Conservation (phyloP, 768 basidiomycete genomes). For the Psilocybe cubensis region DNA sequence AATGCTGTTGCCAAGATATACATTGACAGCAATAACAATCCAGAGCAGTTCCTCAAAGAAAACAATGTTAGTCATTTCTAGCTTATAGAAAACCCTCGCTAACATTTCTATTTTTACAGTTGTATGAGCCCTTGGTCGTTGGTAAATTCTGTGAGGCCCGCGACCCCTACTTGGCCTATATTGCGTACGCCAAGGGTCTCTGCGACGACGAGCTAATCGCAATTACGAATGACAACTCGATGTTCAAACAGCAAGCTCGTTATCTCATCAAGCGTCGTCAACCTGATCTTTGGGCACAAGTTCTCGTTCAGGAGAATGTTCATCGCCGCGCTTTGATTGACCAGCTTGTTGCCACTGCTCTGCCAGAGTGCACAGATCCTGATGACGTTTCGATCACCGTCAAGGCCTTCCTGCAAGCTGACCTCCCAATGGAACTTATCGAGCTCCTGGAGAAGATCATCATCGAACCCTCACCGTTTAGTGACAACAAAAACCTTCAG, state of each 20-base stretch:
- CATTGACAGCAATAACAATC: conserved; percentile 99
- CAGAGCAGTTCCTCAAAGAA: conserved; percentile 96
- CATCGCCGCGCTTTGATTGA: conserved; percentile 95
- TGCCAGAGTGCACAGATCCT: conserved; percentile 96
- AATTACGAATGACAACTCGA: conserved; percentile 98
- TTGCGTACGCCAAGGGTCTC: conserved; percentile 98
- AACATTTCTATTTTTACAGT: conserved; percentile 41
- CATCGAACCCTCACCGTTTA: conserved; percentile 96
- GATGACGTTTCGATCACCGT: conserved; percentile 99
- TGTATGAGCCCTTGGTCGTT: conserved; percentile 96
- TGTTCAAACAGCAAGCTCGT: conserved; percentile 99
- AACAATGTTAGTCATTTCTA: conserved; percentile 75
- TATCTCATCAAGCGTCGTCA: conserved; percentile 97
- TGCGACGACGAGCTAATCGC: conserved; percentile 97
- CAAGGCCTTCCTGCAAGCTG: conserved; percentile 97
- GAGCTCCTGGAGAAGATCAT: conserved; percentile 99
- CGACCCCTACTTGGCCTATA: conserved; percentile 98
- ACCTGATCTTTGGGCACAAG: conserved; percentile 95
- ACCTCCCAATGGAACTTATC: conserved; percentile 95
- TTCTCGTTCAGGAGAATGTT: conserved; percentile 85
- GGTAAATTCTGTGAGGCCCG: conserved; percentile 99
- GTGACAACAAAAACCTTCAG: conserved; percentile 96
- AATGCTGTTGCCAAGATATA: conserved; percentile 99
- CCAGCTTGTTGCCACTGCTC: conserved; percentile 93
- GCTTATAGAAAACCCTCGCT: neutral